phyloP scores from a whole-genome alignment of 208 protist species.

The Novymonas esmeraldas region DNA sequence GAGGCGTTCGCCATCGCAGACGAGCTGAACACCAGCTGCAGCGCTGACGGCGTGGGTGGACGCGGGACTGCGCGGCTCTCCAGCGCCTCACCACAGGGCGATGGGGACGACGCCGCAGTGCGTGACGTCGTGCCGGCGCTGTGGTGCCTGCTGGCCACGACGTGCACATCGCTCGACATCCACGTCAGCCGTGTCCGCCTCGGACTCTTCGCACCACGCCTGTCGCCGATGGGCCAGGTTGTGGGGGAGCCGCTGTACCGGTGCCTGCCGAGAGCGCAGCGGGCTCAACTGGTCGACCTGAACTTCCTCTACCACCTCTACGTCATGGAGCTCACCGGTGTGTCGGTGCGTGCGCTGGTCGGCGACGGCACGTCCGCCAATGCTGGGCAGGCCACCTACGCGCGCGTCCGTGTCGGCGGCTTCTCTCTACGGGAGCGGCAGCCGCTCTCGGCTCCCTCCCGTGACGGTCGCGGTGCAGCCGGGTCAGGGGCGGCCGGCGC shows the following conservation, averaged over 20 bases:
- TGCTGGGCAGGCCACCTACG: conserved; percentile 15
- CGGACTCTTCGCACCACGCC: conserved; percentile 51
- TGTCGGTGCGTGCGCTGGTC: conserved; percentile 22
- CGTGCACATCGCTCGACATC: conserved; percentile 30
- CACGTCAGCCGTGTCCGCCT: conserved; percentile 32
- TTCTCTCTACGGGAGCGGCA: conserved; percentile 29
- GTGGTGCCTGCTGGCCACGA: conserved; percentile 23
- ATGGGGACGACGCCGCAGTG: neutral
- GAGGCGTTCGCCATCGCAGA: conserved; percentile 29
- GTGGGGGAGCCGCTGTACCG: conserved; percentile 64
- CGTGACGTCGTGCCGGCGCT: conserved; percentile 4
- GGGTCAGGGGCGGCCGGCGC: neutral
- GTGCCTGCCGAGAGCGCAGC: conserved; percentile 41
- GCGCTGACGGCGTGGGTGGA: neutral
- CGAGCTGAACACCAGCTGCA: neutral
- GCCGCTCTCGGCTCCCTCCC: conserved; percentile 3
- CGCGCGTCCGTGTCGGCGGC: conserved; percentile 11
- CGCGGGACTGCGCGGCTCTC: no score
- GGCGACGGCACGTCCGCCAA: conserved; percentile 11
- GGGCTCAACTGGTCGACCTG: conserved; percentile 22
- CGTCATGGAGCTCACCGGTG: conserved; percentile 19
- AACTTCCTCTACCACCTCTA: conserved; percentile 42
- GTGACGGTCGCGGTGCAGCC: conserved; percentile 1
- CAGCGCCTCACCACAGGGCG: neutral
- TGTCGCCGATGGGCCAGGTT: conserved; percentile 54